These are phyloP conservation scores for Dalechampia spathulata DNA, from an alignment of 441 rosid species.

Conservation along the genomic window DNA sequence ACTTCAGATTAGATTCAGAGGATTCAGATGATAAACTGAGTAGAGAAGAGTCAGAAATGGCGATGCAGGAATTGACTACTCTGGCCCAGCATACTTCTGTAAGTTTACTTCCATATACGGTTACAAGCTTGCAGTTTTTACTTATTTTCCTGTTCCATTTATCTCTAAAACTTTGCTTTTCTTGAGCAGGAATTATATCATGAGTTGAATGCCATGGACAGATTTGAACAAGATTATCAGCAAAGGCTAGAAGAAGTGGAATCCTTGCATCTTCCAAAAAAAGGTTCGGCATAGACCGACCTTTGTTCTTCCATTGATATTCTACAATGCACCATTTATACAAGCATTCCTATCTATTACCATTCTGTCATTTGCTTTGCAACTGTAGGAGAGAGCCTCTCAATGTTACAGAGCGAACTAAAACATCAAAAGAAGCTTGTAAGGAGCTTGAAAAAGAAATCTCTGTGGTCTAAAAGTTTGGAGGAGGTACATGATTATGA, in stretches of 20 bases:
- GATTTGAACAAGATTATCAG: constrained; percentile 69
- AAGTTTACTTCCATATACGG: constrained; percentile 23
- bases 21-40: constrained; percentile 24
- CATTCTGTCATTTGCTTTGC: constrained; percentile 6
- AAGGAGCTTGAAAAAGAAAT: constrained; percentile 43
- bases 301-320: constrained; percentile 19
- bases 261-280: constrained; percentile 61
- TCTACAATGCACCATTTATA: too few species aligned
- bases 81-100: constrained; percentile 74
- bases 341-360: constrained; percentile 10
- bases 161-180: constrained; percentile 11
- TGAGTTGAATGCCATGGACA: constrained; percentile 66
- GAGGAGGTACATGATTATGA: constrained; percentile 73
- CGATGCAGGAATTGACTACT: constrained; percentile 54
- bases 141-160: background rate
- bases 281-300: constrained; percentile 37
- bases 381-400: constrained; percentile 59
- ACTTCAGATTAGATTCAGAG: constrained; percentile 53
- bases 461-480: constrained; percentile 64
- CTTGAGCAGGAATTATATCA: constrained; percentile 74
- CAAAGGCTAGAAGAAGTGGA: constrained; percentile 58
- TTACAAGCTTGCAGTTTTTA: background rate
- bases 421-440: constrained; percentile 69
- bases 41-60: constrained; percentile 47
- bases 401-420: constrained; percentile 51